Conservation (phyloP, 805 yeast genomes). For the Ogataea ganodermae region DNA sequence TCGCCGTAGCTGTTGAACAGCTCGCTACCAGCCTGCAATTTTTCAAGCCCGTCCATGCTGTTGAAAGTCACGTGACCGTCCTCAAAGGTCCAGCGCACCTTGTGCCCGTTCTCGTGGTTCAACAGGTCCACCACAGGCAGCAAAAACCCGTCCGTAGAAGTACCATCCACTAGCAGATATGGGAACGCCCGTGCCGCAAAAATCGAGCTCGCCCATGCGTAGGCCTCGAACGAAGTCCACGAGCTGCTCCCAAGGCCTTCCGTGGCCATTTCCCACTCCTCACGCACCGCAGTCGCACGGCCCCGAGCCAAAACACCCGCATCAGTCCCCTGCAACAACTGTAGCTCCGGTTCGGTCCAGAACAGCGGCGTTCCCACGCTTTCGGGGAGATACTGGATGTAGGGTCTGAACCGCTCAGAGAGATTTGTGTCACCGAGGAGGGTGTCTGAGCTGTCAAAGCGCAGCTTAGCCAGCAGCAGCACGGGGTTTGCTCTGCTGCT, state of each 20-base stretch:
- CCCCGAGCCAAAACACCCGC: slow-evolving; percentile 54
- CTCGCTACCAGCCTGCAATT: slow-evolving; percentile 51
- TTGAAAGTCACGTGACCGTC: slow-evolving; percentile 38
- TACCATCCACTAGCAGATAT: slow-evolving; percentile 50
- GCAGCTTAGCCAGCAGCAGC: slow-evolving; percentile 44
- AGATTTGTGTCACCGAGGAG: slow-evolving; percentile 19
- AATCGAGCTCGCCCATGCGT: slow-evolving; percentile 73
- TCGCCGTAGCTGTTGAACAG: slow-evolving; percentile 84
- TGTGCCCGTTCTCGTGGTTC: slow-evolving; percentile 62
- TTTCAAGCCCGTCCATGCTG: slow-evolving; percentile 32
- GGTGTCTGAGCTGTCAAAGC: slow-evolving; percentile 34
- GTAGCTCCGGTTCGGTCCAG: slow-evolving; percentile 58
- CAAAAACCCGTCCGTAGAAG: slow-evolving; percentile 53
- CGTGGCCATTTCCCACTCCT: slow-evolving; percentile 56
- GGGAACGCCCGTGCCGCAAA: slow-evolving; percentile 84
- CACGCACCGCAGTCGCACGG: slow-evolving; percentile 46
- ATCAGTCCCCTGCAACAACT: slow-evolving; percentile 66
- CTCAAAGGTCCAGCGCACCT: slow-evolving; percentile 61
- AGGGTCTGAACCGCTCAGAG: slow-evolving; percentile 40
- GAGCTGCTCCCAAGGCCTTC: slow-evolving; percentile 10
- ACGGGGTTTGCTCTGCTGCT: slow-evolving; percentile 22
- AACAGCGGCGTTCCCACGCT: slow-evolving; percentile 62
- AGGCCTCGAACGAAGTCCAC: slow-evolving; percentile 69
- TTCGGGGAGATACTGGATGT: slow-evolving; percentile 51
- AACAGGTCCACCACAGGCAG: slow-evolving; percentile 78